These are phyloP conservation scores for Waitea zeae DNA, from an alignment of 1,284 basidiomycete species.

Conservation along the genomic window DNA sequence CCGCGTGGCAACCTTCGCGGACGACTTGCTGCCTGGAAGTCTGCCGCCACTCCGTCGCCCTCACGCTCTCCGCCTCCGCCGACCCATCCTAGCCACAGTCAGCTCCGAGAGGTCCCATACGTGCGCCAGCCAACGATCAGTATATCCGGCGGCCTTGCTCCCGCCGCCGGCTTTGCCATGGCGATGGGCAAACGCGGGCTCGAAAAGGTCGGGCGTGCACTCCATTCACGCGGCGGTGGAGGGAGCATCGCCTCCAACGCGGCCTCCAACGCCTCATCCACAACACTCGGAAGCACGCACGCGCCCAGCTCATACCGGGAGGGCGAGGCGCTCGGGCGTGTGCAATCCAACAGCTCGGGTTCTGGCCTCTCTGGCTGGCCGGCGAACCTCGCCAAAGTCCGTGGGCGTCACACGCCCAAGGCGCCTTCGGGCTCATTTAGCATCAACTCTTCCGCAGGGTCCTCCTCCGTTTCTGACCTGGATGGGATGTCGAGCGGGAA, in stretches of 20 bases:
- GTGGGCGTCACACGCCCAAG: slow-evolving; percentile 32
- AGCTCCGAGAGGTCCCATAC: slow-evolving; percentile 13
- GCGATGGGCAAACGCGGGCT: slow-evolving; percentile 43
- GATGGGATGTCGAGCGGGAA: no score
- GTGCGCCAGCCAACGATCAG: slow-evolving; percentile 52
- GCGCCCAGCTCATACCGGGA: slow-evolving; percentile 7
- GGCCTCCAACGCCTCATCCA: not conserved
- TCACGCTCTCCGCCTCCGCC: slow-evolving; percentile 9
- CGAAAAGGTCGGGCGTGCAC: slow-evolving; percentile 52
- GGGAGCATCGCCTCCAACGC: no score
- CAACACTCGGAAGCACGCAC: slow-evolving; percentile 11
- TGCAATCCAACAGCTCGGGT: slow-evolving; percentile 21
- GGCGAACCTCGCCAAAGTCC: slow-evolving; percentile 14
- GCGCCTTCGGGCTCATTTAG: slow-evolving; percentile 41
- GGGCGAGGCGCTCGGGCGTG: slow-evolving; percentile 17
- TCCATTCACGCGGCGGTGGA: slow-evolving; percentile 15
- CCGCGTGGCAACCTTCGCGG: slow-evolving; percentile 25
- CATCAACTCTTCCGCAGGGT: slow-evolving; percentile 27
- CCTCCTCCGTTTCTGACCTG: slow-evolving; percentile 31
- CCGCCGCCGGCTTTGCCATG: slow-evolving; percentile 48
- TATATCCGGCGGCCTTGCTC: slow-evolving; percentile 44
- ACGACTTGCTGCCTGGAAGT: slow-evolving; percentile 30
- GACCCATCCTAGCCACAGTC: slow-evolving; percentile 12
- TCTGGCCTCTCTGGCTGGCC: no score
- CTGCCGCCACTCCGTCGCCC: slow-evolving; percentile 12